Base-by-base conservation (phyloP, 2,329 filamentous ascomycete species). In the Claviceps maximensis region DNA sequence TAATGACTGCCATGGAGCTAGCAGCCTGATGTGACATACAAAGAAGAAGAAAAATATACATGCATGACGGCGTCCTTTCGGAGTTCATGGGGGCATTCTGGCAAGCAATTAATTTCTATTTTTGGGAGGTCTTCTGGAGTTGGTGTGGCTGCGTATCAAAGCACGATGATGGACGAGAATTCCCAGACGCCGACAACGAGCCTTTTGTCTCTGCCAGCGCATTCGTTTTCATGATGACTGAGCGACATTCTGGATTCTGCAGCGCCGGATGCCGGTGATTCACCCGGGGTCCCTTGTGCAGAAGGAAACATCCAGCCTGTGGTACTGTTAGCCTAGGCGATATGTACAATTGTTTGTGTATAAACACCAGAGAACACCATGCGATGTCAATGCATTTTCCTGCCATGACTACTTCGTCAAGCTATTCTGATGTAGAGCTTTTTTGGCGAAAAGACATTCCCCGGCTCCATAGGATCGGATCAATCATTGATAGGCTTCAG, bases 41-140 rank as follows among this genome's bases (percentile, higher is more conserved):
- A 41, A 19, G 10, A 19, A 41, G 21, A 19, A 41, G 21, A 19
- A 19, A 41, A 49, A 41, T 27, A 29, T 51, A 61, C 58, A 58
- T 51, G 23, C 49, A 63, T 61, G 57, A 58, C 53, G 63, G 63
- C 63, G 63, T 63, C 59, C 58, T 56, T 47, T 55, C n/a, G 63
- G 63, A 65, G 63, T 64, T 64, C 38, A 53, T 55, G 52, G 54
- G 52, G 58, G 56, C 54, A 58, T 61, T 42, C 57, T 53, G 57
- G 57, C 52, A 53, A 56, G 51, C 49, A 57, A 52, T 38, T 45
- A 53, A 41, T 4, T 47, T 49, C 53, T 53, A 48, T 55, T 54
- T 15, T 55, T 53, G 42, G 44, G 5, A 17, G 17, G 5, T 53
- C 55, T 53, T 56, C 33, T 38, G 42, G 50, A 51, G 36, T 51